phyloP scores from a whole-genome alignment of 495 filamentous ascomycete species.

The Schizothecium vesticola region DNA sequence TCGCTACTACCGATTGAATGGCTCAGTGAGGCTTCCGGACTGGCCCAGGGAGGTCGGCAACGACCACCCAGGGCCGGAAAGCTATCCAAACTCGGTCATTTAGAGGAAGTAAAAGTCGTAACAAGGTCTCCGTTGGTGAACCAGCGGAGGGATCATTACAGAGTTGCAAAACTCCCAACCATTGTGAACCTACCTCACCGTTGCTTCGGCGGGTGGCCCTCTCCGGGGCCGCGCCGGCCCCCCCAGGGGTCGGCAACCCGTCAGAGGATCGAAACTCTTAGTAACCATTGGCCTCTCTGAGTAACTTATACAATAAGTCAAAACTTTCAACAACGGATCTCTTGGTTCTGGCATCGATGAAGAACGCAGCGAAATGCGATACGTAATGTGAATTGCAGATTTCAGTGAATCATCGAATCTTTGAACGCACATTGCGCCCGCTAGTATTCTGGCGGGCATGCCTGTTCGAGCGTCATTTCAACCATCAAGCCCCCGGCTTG shows the following conservation, averaged over 20 bases:
- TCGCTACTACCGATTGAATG: no score
- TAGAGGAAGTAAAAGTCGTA: no score
- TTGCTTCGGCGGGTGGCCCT: no score
- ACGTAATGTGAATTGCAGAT: slow-evolving; percentile 71
- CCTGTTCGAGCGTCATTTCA: slow-evolving; percentile 61
- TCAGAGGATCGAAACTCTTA: not conserved
- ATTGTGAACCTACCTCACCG: no score
- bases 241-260: not conserved
- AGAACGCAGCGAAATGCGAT: slow-evolving; percentile 69
- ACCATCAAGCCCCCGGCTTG: slow-evolving; percentile 46
- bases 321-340: slow-evolving; percentile 72
- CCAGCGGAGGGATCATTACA: no score
- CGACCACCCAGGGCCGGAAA: no score
- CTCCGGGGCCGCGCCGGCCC: no score
- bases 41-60: no score
- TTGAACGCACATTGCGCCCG: slow-evolving; percentile 66
- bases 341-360: slow-evolving; percentile 69
- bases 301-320: slow-evolving; percentile 41
- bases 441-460: slow-evolving; percentile 59
- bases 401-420: slow-evolving; percentile 71
- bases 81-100: no score
- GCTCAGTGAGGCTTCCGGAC: no score
- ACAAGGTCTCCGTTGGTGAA: no score
- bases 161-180: no score
- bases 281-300: not conserved